Evolutionary conservation across 495 filamentous ascomycete genomes (phyloP), one percentile per base, ranked within the genome.

Genomic region (Astrothelium macrocarpum): DNA sequence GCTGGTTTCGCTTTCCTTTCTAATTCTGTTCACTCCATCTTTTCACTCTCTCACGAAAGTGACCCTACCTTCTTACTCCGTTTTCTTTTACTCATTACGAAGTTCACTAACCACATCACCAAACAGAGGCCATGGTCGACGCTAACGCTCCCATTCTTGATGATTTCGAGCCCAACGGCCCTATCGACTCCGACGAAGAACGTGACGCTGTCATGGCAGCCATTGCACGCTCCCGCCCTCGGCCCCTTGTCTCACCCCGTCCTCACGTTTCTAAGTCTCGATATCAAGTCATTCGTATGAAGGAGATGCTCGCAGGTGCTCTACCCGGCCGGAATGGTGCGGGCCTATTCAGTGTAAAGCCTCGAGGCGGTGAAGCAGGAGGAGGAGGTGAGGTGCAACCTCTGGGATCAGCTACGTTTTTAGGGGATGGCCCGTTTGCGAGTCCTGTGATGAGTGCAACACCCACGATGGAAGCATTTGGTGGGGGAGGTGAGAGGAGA

Each of bases 171-270:
- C 87, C 87, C 32, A 82, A 80, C 26, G 87, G 81, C 0, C 81
- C 87, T 0, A 85, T 97, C 31, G 95, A 98, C 74, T 90, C 87
- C 1, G 94, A 97, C 67, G 94, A 96, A 78, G 94, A 98, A 74
- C 87, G 86, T 46, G 88, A 91, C 59, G 79, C 86, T 0, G 89
- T 97, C 60, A 97, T 97, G 91, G 77, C 81, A 18, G 90, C 88
- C 14, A 82, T 98, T 53, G 77, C 84, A 14, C 84, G 87, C 42
- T 87, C 87, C 70, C 84, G 84, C 32, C 90, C 91, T 0, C 83
- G 84, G 61, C 90, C 94, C 7, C 76, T 93, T 25, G 85, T 81
- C 20, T 81, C 85, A 60, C 84, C 85, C 59, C 79, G 87, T 14
- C 78, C 86, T 53, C 77, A 87, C 26, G 85, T 86, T 20, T 87